Evolutionary conservation across 2,329 filamentous ascomycete species (phyloP), one percentile per base, ranked within the genome.

Genomic region (Penicillium sp.): DNA sequence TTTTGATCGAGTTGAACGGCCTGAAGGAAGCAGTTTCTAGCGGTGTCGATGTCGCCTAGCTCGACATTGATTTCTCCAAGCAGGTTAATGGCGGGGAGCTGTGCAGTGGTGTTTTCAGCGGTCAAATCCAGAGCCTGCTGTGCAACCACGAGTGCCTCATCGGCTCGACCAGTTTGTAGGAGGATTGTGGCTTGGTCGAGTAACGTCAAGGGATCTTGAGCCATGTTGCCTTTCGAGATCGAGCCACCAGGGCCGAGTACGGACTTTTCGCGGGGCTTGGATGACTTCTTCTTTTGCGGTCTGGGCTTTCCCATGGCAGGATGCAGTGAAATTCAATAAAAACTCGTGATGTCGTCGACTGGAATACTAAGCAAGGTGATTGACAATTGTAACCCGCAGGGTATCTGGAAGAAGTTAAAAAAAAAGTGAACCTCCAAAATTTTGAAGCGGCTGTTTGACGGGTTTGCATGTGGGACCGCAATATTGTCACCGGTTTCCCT

Each of bases 61-160:
- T 96, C 91, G 56, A 96, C 83, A 67, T 86, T 83, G 68, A 96
- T 91, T 68, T 96, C 90, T 54, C 89, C 93, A 23, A 94, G 82
- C 35, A 96, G 78, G 65, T 89, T 90, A 49, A 93, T 78, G 1
- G 89, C 89, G 12, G 87, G 57, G 79, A 81, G 60, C 74, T 75
- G 65, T 70, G 73, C 64, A 6, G 70, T 64, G 9, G 72, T 75
- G 31, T 74, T 71, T 41, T 70, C 61, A 27, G 72, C 63, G 31
- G 68, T 67, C 23, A 69, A 62, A 12, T 72, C 69, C 27, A 86
- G 78, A 1, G 84, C 83, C 64, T 80, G 78, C 66, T 82, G 77
- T 48, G 83, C 85, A 36, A 80, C 68, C 47, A 78, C 70, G 25
- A 87, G 79, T 25, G 85, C 86, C 60, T 81, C 80, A 50, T 84